phyloP scores from a whole-genome alignment of 805 yeast species.

The Metschnikowia koreensis region DNA sequence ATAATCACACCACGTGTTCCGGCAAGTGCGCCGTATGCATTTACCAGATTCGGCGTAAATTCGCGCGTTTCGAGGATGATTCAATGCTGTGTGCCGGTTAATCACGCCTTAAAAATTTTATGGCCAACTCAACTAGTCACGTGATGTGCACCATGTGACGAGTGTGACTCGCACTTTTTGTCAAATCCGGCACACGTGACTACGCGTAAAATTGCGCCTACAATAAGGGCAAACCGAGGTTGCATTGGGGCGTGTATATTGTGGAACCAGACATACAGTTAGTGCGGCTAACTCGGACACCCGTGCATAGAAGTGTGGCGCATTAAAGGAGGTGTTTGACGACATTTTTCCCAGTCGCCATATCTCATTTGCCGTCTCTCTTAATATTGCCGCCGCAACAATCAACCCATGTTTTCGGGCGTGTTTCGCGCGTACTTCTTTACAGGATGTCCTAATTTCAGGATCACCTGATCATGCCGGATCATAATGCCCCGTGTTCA shows the following conservation, averaged over 20 bases:
- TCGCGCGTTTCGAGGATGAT: background rate
- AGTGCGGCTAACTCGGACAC: background rate
- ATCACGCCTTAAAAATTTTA: background rate
- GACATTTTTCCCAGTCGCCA: background rate
- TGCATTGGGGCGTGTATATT: background rate
- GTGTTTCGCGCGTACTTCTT: too few species aligned
- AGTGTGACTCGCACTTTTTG: slow-evolving; percentile 8
- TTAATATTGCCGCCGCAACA: too few species aligned
- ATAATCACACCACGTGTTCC: background rate
- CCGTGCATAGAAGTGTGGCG: background rate
- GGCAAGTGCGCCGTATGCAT: background rate
- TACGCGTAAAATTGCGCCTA: background rate
- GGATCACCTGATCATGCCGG: too few species aligned
- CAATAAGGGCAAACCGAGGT: too few species aligned
- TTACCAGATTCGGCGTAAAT: background rate
- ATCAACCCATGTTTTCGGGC: too few species aligned
- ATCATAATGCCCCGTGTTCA: background rate
- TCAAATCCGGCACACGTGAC: background rate
- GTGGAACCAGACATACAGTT: background rate
- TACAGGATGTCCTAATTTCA: background rate
- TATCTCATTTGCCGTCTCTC: too few species aligned
- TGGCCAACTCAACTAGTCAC: background rate
- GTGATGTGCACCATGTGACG: slow-evolving; percentile 3
- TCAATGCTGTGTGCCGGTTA: background rate
- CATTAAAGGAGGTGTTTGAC: background rate